phyloP scores from a whole-genome alignment of 2,329 filamentous ascomycete species.

The Penicillium polonicum region DNA sequence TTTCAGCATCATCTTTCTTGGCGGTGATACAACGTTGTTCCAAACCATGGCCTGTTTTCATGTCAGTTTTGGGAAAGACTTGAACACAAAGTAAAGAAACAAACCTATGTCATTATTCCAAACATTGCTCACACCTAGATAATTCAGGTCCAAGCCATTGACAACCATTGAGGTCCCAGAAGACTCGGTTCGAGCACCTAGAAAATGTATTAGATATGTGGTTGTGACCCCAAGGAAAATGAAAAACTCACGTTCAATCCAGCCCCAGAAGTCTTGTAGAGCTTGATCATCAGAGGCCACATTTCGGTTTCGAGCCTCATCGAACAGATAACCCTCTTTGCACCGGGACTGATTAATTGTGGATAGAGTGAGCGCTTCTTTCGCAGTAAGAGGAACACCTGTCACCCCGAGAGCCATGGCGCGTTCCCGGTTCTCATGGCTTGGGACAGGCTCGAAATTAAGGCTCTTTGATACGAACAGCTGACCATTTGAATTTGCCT shows the following conservation, averaged over 20 bases:
- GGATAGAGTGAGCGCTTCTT: constrained; percentile 43
- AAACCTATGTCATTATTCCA: constrained; percentile 58
- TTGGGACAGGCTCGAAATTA: constrained; percentile 32
- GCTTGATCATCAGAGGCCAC: constrained; percentile 57
- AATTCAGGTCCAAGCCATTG: constrained; percentile 59
- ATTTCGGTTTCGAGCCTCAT: constrained; percentile 54
- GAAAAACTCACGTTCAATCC: constrained; percentile 50
- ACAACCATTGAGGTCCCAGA: constrained; percentile 55
- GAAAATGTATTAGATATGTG: constrained; percentile 9
- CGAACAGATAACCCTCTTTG: constrained; percentile 54
- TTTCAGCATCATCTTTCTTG: constrained; percentile 24
- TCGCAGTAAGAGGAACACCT: constrained; percentile 32
- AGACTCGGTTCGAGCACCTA: constrained; percentile 42
- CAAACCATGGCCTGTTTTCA: constrained; percentile 32
- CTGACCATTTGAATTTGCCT: constrained; percentile 6
- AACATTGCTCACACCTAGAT: constrained; percentile 58
- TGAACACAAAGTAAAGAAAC: background rate
- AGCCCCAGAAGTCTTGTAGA: constrained; percentile 60
- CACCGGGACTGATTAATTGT: constrained; percentile 50
- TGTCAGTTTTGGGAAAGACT: constrained; percentile 4
- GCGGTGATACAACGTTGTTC: constrained; percentile 33
- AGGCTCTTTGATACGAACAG: constrained; percentile 6
- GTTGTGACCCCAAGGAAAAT: background rate
- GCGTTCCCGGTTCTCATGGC: constrained; percentile 41
- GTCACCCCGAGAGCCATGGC: constrained; percentile 30